These are phyloP conservation scores for Acidiella bohemica DNA, from an alignment of 495 filamentous ascomycete genomes.

Conservation along the genomic window DNA sequence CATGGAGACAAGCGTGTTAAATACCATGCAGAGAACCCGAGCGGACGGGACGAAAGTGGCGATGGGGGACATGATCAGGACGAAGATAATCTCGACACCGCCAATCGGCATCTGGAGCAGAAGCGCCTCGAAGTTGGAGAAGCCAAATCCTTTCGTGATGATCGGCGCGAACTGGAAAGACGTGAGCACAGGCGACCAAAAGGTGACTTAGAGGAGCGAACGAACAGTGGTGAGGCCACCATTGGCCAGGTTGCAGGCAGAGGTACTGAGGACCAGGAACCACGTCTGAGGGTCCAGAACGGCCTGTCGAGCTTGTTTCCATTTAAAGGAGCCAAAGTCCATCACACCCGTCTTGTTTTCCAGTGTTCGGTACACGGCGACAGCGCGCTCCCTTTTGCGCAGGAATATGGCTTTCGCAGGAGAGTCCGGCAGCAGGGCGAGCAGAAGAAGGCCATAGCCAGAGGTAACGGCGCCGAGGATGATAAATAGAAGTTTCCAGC, in stretches of 20 bases:
- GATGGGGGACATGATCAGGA: conserved; percentile 29
- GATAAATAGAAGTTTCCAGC: conserved; percentile 56
- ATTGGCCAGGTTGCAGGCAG: conserved; percentile 44
- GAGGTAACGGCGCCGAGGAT: conserved; percentile 48
- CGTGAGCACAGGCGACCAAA: too few species aligned
- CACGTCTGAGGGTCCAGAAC: conserved; percentile 29
- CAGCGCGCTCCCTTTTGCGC: conserved; percentile 40
- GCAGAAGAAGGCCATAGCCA: conserved; percentile 40
- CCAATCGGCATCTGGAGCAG: conserved; percentile 51
- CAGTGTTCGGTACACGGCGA: conserved; percentile 24
- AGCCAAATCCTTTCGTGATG: conserved; percentile 42
- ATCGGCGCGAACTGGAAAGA: conserved; percentile 50
- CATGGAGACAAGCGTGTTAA: conserved; percentile 18
- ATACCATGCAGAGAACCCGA: conserved; percentile 15
- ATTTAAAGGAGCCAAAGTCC: conserved; percentile 26
- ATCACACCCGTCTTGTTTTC: conserved; percentile 24
- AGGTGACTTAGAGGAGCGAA: background rate
- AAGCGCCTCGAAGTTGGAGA: conserved; percentile 43
- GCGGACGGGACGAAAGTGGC: conserved; percentile 19
- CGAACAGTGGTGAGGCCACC: conserved; percentile 44
- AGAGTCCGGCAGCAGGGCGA: conserved; percentile 50
- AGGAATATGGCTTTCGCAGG: conserved; percentile 54
- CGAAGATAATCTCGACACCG: conserved; percentile 46
- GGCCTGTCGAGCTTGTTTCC: conserved; percentile 24
- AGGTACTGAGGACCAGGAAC: conserved; percentile 48